Conservation (phyloP, 2,329 filamentous ascomycete genomes). For the Niveomyces coronatus region DNA sequence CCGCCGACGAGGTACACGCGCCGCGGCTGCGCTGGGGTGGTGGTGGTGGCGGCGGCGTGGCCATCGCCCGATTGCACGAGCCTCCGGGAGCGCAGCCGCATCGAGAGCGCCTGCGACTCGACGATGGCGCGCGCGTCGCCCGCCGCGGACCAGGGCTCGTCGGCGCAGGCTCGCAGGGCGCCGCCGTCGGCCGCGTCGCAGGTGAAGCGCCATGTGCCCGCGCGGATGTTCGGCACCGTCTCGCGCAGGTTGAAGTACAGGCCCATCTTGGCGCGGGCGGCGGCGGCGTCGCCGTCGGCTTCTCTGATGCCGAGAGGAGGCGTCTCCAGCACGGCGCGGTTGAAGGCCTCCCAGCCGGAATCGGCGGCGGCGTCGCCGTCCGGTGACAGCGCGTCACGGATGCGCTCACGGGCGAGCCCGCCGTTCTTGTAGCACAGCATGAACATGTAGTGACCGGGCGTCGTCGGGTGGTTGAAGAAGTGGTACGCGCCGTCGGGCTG, state of each 20-base stretch:
- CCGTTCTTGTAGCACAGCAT: slow-evolving; percentile 99
- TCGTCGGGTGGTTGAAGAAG: slow-evolving; percentile 97
- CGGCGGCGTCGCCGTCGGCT: slow-evolving; percentile 24
- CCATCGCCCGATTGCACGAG: slow-evolving; percentile 47
- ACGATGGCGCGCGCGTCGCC: slow-evolving; percentile 80
- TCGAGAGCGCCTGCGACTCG: slow-evolving; percentile 88
- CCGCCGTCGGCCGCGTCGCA: slow-evolving; percentile 43
- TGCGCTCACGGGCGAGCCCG: slow-evolving; percentile 79
- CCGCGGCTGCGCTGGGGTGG: slow-evolving; percentile 71
- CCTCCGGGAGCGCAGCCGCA: slow-evolving; percentile 72
- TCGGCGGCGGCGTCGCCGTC: slow-evolving; percentile 27
- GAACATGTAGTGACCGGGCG: slow-evolving; percentile 91
- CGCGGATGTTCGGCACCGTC: slow-evolving; percentile 83
- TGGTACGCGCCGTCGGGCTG: slow-evolving; percentile 85
- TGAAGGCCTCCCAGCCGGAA: slow-evolving; percentile 71
- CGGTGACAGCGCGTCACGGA: slow-evolving; percentile 78
- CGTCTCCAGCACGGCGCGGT: slow-evolving; percentile 57
- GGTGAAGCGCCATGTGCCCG: slow-evolving; percentile 79
- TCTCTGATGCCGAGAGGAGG: slow-evolving; percentile 55
- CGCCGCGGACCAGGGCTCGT: slow-evolving; percentile 35
- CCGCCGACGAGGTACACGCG: slow-evolving; percentile 92
- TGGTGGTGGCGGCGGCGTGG: slow-evolving; percentile 15
- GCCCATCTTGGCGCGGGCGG: slow-evolving; percentile 65
- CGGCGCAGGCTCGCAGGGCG: slow-evolving; percentile 28
- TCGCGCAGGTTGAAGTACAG: slow-evolving; percentile 95